Evolutionary conservation across 768 basidiomycete species (phyloP), one percentile per base, ranked within the genome.

Genomic region (Agaricus subrufescens): DNA sequence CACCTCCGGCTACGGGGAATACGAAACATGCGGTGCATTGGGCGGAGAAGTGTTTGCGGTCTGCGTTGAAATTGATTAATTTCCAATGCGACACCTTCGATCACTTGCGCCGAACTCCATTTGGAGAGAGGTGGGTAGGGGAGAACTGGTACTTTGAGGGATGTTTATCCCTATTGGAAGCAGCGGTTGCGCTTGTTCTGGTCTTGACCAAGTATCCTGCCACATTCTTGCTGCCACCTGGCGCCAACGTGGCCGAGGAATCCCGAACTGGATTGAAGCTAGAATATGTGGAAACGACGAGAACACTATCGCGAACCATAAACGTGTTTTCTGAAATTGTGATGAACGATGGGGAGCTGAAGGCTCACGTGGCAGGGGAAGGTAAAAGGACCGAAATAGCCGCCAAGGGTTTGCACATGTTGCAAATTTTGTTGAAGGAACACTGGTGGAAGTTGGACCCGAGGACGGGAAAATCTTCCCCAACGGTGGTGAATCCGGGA

Each of bases 91-190:
- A 73, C 50, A 70, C 71, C 31, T 73, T 73, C 56, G 63, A 68
- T 42, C 65, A 62, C 11, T 62, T 64, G 54, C 46, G 40, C 19
- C 29, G 54, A 43, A 56, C 26, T 46, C 39, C 49, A 23, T 49
- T 23, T 9, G 46, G 46, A 10, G 54, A 56, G 38, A 49, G 39
- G 9, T 48, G 39, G 38, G 26, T 56, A 30, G 54, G 54, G 4
- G 47, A 40, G 7, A 56, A 56, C 56, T 77, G 75, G 74, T 69
- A 69, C 52, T 77, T 76, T 58, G 71, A 71, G 57, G 75, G 74
- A 4, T 77, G 73, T 57, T 72, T 74, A 62, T 72, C 74, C 7
- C 66, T 79, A 10, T 75, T 78, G 58, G 79, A 81, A 62, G 77
- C 75, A 29, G 71, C 75, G 14, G 72, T 81, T 52, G 74, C 75